Evolutionary conservation across 345 rosid genomes (phyloP).

Genomic region (Eucalyptus cloeziana): DNA sequence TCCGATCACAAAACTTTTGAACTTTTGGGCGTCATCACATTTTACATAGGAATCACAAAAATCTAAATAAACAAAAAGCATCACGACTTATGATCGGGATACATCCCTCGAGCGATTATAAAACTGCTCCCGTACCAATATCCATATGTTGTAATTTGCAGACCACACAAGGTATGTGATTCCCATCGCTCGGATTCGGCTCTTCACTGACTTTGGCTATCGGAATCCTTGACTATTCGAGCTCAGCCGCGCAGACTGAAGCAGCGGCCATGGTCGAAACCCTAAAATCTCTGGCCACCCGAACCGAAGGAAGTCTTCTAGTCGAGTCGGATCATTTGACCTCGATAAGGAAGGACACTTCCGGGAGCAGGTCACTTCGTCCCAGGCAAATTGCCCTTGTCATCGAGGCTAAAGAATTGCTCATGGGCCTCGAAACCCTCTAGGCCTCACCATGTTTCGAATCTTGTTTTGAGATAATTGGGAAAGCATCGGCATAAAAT

Average conservation of each 20-base stretch:
- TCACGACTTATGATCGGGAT: background rate
- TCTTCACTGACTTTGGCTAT: background rate
- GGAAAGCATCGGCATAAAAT: background rate
- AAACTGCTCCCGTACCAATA: background rate
- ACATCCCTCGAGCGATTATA: background rate
- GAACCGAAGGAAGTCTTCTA: background rate
- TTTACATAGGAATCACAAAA: background rate
- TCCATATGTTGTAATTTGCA: background rate
- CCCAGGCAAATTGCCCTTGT: rapidly evolving
- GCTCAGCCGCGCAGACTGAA: background rate
- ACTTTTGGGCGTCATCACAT: background rate
- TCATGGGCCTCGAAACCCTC: background rate
- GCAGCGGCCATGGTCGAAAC: background rate
- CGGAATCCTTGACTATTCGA: background rate
- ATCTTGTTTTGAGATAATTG: background rate
- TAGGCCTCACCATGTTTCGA: background rate
- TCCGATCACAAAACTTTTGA: background rate
- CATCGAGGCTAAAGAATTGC: background rate
- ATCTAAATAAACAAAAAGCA: background rate
- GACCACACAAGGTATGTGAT: background rate
- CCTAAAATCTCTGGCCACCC: background rate
- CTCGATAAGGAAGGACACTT: background rate
- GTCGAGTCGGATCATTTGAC: background rate
- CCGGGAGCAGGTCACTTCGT: background rate
- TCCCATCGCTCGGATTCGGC: background rate